phyloP scores from a whole-genome alignment of 2,329 filamentous ascomycete species.

The Nemania diffusa region DNA sequence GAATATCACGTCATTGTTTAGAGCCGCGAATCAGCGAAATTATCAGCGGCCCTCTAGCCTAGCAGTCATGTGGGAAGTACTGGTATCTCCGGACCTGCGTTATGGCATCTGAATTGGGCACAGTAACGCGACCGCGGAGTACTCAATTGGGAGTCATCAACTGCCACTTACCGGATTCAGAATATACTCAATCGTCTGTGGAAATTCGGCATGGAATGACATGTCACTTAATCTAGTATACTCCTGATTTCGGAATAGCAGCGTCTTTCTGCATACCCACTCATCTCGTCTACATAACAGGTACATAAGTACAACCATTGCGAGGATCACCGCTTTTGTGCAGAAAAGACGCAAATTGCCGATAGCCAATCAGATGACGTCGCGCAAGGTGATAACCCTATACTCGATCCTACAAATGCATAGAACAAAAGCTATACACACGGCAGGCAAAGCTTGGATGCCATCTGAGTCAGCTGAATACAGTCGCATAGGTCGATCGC shows the following conservation, averaged over 20 bases:
- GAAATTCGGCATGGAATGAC: neutral
- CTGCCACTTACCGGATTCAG: neutral
- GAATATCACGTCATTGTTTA: too few species aligned
- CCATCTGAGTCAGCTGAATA: neutral
- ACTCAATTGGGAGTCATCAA: neutral
- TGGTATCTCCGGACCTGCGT: too few species aligned
- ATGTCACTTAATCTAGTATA: neutral
- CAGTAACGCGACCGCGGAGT: too few species aligned
- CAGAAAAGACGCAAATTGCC: neutral
- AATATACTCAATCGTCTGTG: neutral
- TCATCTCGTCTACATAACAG: too few species aligned
- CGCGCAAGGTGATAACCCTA: neutral
- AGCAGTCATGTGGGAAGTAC: too few species aligned
- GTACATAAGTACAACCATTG: too few species aligned
- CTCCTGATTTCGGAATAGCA: constrained; percentile 5
- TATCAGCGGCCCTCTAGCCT: too few species aligned
- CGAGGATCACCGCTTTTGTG: neutral
- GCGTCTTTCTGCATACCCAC: neutral
- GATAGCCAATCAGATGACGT: neutral
- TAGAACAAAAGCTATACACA: neutral
- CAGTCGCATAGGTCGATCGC: neutral
- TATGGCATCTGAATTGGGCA: neutral
- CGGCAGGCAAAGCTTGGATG: neutral
- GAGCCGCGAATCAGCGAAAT: too few species aligned
- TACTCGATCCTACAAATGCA: neutral